phyloP scores from a whole-genome alignment of 2,329 filamentous ascomycete genomes.

The Berkeleyomyces rouxiae region DNA sequence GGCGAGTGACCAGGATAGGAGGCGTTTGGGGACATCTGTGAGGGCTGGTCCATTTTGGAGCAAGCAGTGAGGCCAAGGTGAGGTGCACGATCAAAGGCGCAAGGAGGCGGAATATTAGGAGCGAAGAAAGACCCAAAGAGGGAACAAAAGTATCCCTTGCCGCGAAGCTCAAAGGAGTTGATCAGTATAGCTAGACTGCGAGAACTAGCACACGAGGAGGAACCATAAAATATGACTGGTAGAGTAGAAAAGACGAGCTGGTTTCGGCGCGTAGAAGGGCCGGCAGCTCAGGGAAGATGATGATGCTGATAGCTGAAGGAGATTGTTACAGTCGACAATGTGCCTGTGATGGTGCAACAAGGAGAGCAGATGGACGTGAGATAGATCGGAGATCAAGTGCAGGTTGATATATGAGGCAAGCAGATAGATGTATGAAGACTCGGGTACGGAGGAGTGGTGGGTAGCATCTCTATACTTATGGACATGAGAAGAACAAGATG shows the following conservation, averaged over 20 bases:
- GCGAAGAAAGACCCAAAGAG: not conserved
- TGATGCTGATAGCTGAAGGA: no score
- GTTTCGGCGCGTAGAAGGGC: no score
- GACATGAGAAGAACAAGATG: not conserved
- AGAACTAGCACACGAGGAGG: not conserved
- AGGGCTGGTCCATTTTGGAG: not conserved
- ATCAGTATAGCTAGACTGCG: not conserved
- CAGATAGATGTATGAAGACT: not conserved
- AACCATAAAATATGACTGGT: not conserved
- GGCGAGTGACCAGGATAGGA: not conserved
- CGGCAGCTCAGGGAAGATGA: no score
- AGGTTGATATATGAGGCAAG: no score
- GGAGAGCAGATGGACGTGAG: no score
- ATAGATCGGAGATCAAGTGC: no score
- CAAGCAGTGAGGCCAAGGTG: not conserved
- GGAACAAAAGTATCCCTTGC: not conserved
- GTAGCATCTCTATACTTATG: not conserved
- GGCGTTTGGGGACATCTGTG: slow-evolving; percentile 6
- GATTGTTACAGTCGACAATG: no score
- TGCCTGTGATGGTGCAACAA: no score
- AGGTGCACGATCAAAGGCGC: not conserved
- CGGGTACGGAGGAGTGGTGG: not conserved
- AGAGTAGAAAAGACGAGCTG: not conserved
- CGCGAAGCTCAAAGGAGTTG: not conserved
- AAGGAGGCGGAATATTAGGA: not conserved